Conservation (phyloP, 192 early-diverging fungal genomes). For the Podila minutissima region DNA sequence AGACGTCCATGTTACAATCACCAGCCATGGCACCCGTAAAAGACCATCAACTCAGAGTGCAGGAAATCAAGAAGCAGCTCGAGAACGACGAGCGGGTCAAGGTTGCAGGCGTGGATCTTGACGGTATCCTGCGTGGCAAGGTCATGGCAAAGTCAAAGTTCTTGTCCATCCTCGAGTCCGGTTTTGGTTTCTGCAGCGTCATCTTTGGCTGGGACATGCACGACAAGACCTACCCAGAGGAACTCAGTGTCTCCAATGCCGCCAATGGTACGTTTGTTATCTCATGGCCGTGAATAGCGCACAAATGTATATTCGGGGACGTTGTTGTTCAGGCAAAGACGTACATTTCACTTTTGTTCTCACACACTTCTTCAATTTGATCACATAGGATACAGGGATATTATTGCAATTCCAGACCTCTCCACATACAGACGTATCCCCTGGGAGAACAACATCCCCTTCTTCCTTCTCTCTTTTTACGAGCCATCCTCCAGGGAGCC, state of each 20-base stretch:
- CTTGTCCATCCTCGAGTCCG: constrained; percentile 63
- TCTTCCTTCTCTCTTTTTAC: constrained; percentile 75
- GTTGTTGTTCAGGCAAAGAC: not conserved
- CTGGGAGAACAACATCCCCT: constrained; percentile 78
- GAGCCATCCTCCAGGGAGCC: constrained; percentile 67
- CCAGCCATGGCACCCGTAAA: not conserved
- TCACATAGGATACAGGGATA: constrained; percentile 60
- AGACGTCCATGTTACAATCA: constrained; percentile 5
- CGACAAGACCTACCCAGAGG: constrained; percentile 68
- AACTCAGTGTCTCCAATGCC: constrained; percentile 51
- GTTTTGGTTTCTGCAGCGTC: constrained; percentile 86
- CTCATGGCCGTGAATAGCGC: not conserved
- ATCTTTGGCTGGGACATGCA: constrained; percentile 86
- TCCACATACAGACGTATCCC: constrained; percentile 74
- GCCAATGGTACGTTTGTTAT: constrained; percentile 35
- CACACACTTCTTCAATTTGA: constrained; percentile 9
- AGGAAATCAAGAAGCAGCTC: constrained; percentile 45
- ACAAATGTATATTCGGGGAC: not conserved
- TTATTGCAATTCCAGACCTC: constrained; percentile 73
- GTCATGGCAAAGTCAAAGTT: constrained; percentile 76
- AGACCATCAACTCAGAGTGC: constrained; percentile 4
- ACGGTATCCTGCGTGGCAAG: constrained; percentile 80
- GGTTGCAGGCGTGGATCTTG: constrained; percentile 74
- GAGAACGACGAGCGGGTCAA: constrained; percentile 60
- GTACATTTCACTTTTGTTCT: not conserved